Evolutionary conservation across 2,329 filamentous ascomycete genomes (phyloP).

Genomic region (Colletotrichum paranaense): DNA sequence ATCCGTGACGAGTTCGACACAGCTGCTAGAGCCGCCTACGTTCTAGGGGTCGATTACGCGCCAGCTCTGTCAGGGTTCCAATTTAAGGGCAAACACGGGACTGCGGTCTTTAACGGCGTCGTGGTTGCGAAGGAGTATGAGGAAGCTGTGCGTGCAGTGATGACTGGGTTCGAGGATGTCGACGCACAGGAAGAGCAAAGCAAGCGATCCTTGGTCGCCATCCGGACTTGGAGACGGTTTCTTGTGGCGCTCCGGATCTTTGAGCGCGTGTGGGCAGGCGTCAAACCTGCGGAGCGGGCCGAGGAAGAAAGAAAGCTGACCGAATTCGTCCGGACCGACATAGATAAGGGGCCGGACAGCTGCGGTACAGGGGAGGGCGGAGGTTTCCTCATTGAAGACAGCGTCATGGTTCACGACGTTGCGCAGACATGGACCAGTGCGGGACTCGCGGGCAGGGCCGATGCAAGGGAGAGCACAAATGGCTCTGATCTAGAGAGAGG

Average conservation of each 20-base stretch:
- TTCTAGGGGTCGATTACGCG: constrained; percentile 86
- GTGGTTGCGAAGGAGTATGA: constrained; percentile 79
- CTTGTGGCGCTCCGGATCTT: constrained; percentile 81
- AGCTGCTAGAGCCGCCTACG: constrained; percentile 76
- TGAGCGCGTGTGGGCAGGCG: constrained; percentile 75
- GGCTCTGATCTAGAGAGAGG: background rate
- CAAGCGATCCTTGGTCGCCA: constrained; percentile 78
- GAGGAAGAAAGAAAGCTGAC: constrained; percentile 43
- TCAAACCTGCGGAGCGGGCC: constrained; percentile 59
- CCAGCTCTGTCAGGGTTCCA: constrained; percentile 91
- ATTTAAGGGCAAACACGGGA: constrained; percentile 88
- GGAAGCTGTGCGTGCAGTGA: constrained; percentile 77
- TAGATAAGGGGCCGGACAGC: background rate
- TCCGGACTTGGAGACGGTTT: constrained; percentile 77
- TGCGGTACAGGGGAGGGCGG: background rate
- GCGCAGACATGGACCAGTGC: background rate
- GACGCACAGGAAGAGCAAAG: constrained; percentile 72
- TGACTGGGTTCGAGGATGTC: constrained; percentile 75
- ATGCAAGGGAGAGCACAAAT: background rate
- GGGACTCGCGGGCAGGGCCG: background rate
- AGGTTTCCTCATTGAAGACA: constrained; percentile 2
- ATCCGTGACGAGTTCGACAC: constrained; percentile 62
- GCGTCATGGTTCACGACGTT: background rate
- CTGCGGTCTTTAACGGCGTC: constrained; percentile 81
- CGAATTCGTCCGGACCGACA: background rate